phyloP scores from a whole-genome alignment of 768 basidiomycete genomes.

The Obba rivulosa region DNA sequence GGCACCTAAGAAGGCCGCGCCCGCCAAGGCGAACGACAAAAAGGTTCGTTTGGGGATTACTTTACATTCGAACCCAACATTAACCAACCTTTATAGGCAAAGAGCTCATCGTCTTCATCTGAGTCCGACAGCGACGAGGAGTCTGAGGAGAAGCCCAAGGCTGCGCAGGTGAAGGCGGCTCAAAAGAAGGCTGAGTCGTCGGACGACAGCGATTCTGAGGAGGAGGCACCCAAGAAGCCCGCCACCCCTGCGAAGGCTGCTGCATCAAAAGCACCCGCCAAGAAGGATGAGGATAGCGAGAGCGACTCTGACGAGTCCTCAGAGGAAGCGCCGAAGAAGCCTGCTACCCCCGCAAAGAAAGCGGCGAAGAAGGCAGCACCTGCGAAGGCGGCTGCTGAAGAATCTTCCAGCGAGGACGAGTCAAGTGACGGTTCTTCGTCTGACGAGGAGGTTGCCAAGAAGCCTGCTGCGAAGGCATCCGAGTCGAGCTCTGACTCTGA shows the following conservation, averaged over 20 bases:
- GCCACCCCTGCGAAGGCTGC: conserved; percentile 15
- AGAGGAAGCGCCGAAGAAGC: conserved; percentile 15
- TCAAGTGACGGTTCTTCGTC: conserved; percentile 1
- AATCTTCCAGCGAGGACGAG: conserved; percentile 3
- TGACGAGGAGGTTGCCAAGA: background rate
- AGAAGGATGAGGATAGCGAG: conserved; percentile 19
- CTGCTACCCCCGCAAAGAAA: conserved; percentile 16
- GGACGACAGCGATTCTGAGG: conserved; percentile 13
- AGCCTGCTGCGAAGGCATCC: conserved; percentile 10
- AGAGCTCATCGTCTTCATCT: conserved; percentile 8
- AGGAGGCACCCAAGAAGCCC: conserved; percentile 18
- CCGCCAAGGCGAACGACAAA: conserved; percentile 30
- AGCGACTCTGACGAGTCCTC: conserved; percentile 22
- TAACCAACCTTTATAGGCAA: background rate
- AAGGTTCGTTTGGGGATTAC: conserved; percentile 6
- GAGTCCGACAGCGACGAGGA: conserved; percentile 20
- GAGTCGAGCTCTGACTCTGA: conserved; percentile 24
- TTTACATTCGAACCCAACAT: background rate
- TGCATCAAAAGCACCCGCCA: conserved; percentile 21
- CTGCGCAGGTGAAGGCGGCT: conserved; percentile 27
- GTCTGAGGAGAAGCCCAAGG: conserved; percentile 35
- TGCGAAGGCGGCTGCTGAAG: conserved; percentile 18
- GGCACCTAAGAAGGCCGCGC: conserved; percentile 57
- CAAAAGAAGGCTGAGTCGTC: conserved; percentile 18
- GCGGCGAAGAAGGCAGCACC: conserved; percentile 12